Evolutionary conservation across 179 eudicot species (phyloP).

Genomic region (Heliamphora pulchella): DNA sequence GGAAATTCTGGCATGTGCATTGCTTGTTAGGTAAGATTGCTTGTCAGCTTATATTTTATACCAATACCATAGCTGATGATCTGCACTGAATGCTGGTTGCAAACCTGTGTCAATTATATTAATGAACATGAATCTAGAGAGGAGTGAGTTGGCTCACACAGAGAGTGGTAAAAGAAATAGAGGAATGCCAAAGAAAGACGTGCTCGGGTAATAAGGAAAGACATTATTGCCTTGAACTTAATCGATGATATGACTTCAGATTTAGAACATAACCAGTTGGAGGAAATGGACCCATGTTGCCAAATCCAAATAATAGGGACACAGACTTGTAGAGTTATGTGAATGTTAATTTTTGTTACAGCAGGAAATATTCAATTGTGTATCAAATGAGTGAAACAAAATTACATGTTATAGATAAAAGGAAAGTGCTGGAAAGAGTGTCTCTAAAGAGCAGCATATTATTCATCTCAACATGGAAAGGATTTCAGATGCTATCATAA

Average conservation of each 20-base stretch:
- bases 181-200: background rate
- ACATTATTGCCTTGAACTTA: background rate
- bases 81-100: background rate
- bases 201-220: background rate
- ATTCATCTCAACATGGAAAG: background rate
- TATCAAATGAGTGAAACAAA: background rate
- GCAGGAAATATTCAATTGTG: background rate
- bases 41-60: too few species aligned
- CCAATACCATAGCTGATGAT: background rate
- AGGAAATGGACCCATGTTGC: background rate
- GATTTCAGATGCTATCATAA: background rate
- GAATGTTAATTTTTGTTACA: background rate
- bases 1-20: background rate
- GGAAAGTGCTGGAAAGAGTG: background rate
- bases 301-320: background rate
- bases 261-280: background rate
- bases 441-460: background rate
- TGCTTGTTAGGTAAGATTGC: background rate
- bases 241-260: background rate
- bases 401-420: background rate
- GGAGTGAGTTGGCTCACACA: background rate
- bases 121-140: background rate
- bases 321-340: background rate
- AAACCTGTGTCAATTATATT: background rate
- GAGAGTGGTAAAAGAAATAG: background rate